Percentiles rank a stretch among this genome's conserved stretches.
These are phyloP conservation scores for Geranium rotundifolium DNA, from an alignment of 345 rosid species.

Conservation along the genomic window DNA sequence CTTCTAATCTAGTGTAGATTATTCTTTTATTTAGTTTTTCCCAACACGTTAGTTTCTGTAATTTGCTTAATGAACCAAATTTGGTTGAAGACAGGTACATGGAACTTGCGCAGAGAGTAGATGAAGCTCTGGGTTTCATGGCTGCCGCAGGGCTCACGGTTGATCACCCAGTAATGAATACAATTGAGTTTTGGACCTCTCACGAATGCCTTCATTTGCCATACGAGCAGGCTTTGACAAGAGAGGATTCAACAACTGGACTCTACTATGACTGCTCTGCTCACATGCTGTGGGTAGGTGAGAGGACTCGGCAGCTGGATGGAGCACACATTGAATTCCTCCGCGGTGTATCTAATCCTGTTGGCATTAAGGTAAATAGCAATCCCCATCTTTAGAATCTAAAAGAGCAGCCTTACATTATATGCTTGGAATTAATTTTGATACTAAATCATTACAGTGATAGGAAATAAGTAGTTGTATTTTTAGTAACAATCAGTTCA, in stretches of 20 bases:
- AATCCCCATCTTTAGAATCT: background rate
- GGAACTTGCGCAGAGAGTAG: conserved; percentile 21
- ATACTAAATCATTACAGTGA: background rate
- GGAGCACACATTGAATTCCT: conserved; percentile 21
- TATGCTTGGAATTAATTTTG: background rate
- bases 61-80: too few relatives aligned
- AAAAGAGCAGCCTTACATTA: too few relatives aligned
- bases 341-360: conserved; percentile 19
- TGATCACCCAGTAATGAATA: conserved; percentile 21
- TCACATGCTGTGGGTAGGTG: conserved; percentile 22
- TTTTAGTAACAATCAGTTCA: too few relatives aligned
- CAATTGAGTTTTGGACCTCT: conserved; percentile 23
- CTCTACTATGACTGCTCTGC: conserved; percentile 23
- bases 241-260: conserved; percentile 21
- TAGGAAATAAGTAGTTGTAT: too few relatives aligned
- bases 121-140: conserved; percentile 24
- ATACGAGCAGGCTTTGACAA: conserved; percentile 18
- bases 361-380: conserved; percentile 16
- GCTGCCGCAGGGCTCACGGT: conserved; percentile 21
- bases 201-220: conserved; percentile 25
- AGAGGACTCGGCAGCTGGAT: conserved; percentile 22
- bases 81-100: conserved; percentile 11
- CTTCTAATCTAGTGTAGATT: too few relatives aligned
- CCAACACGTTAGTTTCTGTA: too few relatives aligned
- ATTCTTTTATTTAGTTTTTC: too few relatives aligned